A percentile compares a stretch with the other conserved stretches of the same genome.
phyloP scores from a whole-genome alignment of 2,329 filamentous ascomycete genomes.

The Aspergillus sp. region DNA sequence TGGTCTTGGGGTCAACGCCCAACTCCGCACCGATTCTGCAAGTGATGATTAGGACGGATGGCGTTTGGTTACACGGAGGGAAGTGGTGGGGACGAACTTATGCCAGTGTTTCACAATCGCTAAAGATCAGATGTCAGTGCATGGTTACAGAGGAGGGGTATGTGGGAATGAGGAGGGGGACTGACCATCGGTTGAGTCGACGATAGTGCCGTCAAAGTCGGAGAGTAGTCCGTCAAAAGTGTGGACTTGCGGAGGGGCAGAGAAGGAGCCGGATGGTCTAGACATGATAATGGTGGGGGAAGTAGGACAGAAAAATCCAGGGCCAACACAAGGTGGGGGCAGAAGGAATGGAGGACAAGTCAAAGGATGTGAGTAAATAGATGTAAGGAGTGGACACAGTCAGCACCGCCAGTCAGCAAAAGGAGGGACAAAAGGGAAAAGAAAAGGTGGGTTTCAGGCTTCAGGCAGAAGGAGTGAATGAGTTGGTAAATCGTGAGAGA shows the following conservation, averaged over 20 bases:
- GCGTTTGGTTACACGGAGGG: not conserved
- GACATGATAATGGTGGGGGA: conserved; percentile 30
- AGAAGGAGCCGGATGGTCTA: conserved; percentile 38
- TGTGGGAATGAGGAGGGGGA: not conserved
- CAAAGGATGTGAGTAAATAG: not conserved
- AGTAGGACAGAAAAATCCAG: not conserved
- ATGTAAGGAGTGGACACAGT: conserved; percentile 2
- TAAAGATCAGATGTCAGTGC: conserved; percentile 16
- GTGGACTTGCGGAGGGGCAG: conserved; percentile 41
- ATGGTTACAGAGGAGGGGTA: not conserved
- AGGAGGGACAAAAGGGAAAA: not conserved
- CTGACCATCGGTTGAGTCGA: conserved; percentile 50
- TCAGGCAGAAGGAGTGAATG: not conserved
- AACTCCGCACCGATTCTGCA: conserved; percentile 68
- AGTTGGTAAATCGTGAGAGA: not conserved
- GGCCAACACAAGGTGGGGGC: not conserved
- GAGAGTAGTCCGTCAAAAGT: conserved; percentile 49
- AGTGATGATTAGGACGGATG: not conserved
- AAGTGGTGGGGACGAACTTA: conserved; percentile 46
- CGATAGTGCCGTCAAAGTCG: conserved; percentile 52
- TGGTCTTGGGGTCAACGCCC: conserved; percentile 78
- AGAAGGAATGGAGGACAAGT: conserved; percentile 10
- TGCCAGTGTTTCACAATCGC: conserved; percentile 68
- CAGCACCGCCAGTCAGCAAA: not conserved
- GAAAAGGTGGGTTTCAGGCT: too few relatives aligned